phyloP scores from a whole-genome alignment of 106 monocot genomes.

The Dendrobium nobile region DNA sequence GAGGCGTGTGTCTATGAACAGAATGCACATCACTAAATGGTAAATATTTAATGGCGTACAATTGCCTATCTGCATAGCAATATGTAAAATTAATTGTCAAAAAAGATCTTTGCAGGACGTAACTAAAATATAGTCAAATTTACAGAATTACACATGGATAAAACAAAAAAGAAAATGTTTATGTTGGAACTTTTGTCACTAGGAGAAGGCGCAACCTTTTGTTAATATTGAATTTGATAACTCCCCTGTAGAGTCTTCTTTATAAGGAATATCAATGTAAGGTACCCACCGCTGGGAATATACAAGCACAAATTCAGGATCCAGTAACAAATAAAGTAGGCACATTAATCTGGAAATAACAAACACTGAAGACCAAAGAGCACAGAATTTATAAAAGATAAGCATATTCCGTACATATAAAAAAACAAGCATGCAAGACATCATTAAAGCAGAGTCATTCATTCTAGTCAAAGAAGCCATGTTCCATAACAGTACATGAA shows the following conservation, averaged over 20 bases:
- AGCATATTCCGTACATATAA: too few species aligned
- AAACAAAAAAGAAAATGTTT: neutral
- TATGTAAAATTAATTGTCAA: neutral
- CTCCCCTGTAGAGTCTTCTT: conserved; percentile 31
- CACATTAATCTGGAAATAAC: neutral
- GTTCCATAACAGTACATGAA: too few species aligned
- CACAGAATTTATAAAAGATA: too few species aligned
- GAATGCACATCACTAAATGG: conserved; percentile 64
- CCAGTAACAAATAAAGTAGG: neutral
- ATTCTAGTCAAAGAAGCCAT: too few species aligned
- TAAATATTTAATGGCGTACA: conserved; percentile 68
- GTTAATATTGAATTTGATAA: conserved; percentile 30
- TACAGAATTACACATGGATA: too few species aligned
- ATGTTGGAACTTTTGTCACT: neutral
- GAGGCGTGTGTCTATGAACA: conserved; percentile 68
- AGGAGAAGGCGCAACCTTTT: conserved; percentile 39
- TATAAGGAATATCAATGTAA: conserved; percentile 43
- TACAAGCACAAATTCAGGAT: conserved; percentile 7
- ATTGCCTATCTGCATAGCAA: conserved; percentile 54
- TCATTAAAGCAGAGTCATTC: too few species aligned
- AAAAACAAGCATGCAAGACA: too few species aligned
- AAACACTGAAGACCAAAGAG: neutral
- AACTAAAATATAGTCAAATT: too few species aligned
- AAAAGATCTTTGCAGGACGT: neutral
- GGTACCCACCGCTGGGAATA: conserved; percentile 73